A percentile compares a stretch with the other conserved stretches of the same genome.
These are phyloP conservation scores for Solanum medicagineum DNA, from an alignment of 257 asterid genomes.

Conservation along the genomic window DNA sequence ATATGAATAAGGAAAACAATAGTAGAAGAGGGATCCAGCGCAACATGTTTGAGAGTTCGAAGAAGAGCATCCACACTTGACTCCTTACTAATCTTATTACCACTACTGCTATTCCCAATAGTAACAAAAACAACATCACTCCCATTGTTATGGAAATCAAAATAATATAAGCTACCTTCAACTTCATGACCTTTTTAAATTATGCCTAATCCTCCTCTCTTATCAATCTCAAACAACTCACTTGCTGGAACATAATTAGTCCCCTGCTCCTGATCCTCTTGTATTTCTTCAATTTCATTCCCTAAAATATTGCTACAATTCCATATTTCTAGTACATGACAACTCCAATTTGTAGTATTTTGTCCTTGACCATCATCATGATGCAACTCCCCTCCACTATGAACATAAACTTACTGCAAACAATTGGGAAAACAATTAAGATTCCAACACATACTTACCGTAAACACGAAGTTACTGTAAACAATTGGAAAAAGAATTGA, in stretches of 20 bases:
- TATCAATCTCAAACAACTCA: background rate
- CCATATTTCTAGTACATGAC: background rate
- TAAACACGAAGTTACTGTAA: too few relatives aligned
- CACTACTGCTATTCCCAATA: conserved; percentile 9
- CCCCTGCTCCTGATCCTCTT: background rate
- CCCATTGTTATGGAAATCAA: conserved; percentile 6
- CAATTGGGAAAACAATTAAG: too few relatives aligned
- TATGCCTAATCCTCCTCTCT: background rate
- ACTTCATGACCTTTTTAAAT: conserved; percentile 16
- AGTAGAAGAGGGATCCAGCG: conserved; percentile 5
- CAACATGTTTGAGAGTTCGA: conserved; percentile 29
- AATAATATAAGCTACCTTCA: conserved; percentile 9
- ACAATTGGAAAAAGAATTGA: too few relatives aligned
- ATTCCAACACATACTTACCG: too few relatives aligned
- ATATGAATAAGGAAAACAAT: conserved; percentile 45
- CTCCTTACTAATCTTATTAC: conserved; percentile 5
- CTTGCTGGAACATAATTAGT: background rate
- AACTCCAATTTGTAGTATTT: background rate
- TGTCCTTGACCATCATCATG: background rate
- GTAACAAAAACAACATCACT: conserved; percentile 34
- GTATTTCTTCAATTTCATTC: background rate
- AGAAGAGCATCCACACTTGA: conserved; percentile 45
- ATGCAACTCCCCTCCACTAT: background rate
- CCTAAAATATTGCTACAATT: background rate
- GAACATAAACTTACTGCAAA: too few relatives aligned